phyloP scores from a whole-genome alignment of 768 basidiomycete species.

The Rubroboletus satanas region DNA sequence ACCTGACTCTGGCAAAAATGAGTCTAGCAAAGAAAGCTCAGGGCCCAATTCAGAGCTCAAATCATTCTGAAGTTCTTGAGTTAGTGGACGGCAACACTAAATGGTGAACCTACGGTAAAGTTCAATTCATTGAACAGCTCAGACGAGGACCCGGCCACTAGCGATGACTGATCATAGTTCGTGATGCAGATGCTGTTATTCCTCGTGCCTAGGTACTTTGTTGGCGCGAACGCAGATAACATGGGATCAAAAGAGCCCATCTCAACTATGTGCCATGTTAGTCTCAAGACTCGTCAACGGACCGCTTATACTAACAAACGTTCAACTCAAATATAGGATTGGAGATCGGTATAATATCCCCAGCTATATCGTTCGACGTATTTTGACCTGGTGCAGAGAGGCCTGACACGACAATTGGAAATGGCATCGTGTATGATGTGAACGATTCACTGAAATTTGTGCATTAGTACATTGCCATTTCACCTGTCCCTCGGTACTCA shows the following conservation, averaged over 20 bases:
- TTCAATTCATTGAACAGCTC: conserved; percentile 33
- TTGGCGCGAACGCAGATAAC: conserved; percentile 43
- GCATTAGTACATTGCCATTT: not conserved
- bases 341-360: conserved; percentile 28
- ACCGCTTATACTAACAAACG: conserved; percentile 21
- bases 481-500: conserved; percentile 15
- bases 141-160: conserved; percentile 41
- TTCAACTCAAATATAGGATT: conserved; percentile 37
- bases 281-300: not conserved
- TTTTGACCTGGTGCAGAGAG: conserved; percentile 26
- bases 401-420: conserved; percentile 37
- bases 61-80: conserved; percentile 5
- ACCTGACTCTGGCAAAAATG: conserved; percentile 23
- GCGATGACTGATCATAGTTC: conserved; percentile 34
- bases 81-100: not conserved
- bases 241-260: conserved; percentile 42
- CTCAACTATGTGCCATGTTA: conserved; percentile 29
- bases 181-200: conserved; percentile 32
- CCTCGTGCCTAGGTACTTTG: conserved; percentile 42
- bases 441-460: conserved; percentile 29
- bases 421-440: conserved; percentile 32
- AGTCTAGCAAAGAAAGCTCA: conserved; percentile 13
- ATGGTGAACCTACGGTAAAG: conserved; percentile 19
- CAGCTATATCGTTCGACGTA: conserved; percentile 16
- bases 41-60: conserved; percentile 13